These are phyloP conservation scores for Nicotiana benthamiana DNA, from an alignment of 257 asterid species.

Conservation along the genomic window DNA sequence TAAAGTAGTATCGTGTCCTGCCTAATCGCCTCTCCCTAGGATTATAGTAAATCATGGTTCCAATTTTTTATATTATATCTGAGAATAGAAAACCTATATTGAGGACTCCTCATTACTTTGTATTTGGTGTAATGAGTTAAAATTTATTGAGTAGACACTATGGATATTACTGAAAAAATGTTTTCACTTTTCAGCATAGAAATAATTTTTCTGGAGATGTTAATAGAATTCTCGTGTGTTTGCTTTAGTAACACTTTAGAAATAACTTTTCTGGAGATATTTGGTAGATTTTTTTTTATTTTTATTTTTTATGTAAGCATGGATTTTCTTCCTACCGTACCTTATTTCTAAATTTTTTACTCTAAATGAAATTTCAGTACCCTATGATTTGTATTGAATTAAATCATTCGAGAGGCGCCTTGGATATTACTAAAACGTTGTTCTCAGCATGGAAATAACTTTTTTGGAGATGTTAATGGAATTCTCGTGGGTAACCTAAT, in stretches of 20 bases:
- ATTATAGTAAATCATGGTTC: not conserved
- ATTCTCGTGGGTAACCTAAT: not conserved
- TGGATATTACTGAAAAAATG: not conserved
- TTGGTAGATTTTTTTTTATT: not conserved
- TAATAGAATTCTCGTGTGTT: not conserved
- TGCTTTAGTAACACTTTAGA: too few relatives aligned
- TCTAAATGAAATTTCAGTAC: not conserved
- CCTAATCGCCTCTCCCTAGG: too few relatives aligned
- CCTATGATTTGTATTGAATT: not conserved
- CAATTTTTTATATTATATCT: not conserved
- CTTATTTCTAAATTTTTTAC: not conserved
- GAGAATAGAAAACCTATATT: not conserved
- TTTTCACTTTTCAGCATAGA: not conserved
- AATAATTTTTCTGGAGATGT: not conserved
- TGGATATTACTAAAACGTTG: not conserved
- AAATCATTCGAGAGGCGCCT: not conserved
- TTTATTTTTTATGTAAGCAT: not conserved
- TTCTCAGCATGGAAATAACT: not conserved
- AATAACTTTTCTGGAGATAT: not conserved
- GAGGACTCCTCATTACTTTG: not conserved
- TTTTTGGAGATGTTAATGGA: not conserved
- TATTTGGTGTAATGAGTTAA: not conserved
- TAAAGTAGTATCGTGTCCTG: too few relatives aligned
- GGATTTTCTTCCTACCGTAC: not conserved
- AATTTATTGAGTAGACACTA: not conserved